Evolutionary conservation across 192 early-diverging fungal species (phyloP).

Genomic region (Backusella mclennaniae): DNA sequence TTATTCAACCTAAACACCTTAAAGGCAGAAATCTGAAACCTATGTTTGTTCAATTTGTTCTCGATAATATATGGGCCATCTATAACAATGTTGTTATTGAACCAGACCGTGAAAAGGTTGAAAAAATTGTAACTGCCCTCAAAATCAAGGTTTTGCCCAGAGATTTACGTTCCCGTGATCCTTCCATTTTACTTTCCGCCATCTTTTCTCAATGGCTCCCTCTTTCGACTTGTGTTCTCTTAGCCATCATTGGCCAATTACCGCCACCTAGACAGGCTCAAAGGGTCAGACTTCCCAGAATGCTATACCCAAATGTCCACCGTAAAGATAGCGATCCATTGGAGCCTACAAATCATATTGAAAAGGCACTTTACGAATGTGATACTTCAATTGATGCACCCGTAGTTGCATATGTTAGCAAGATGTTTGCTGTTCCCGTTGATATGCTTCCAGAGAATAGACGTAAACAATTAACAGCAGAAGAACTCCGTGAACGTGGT

Average conservation of each 20-base stretch:
- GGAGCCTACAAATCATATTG: constrained; percentile 57
- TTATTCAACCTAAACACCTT: constrained; percentile 83
- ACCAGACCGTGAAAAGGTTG: constrained; percentile 78
- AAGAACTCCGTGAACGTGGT: constrained; percentile 85
- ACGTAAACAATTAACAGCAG: constrained; percentile 72
- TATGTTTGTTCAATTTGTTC: constrained; percentile 94
- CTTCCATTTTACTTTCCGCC: constrained; percentile 64
- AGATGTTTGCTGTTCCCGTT: constrained; percentile 87
- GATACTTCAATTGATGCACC: constrained; percentile 59
- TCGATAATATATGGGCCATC: constrained; percentile 94
- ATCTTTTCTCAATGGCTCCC: constrained; percentile 97
- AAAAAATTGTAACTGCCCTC: constrained; percentile 90
- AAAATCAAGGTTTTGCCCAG: constrained; percentile 88
- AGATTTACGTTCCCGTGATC: constrained; percentile 87
- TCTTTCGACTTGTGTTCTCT: constrained; percentile 81
- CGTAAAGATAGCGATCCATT: constrained; percentile 30
- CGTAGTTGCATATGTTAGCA: constrained; percentile 85
- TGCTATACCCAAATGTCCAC: constrained; percentile 62
- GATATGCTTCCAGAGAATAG: constrained; percentile 73
- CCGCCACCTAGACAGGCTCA: constrained; percentile 87
- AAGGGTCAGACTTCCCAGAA: constrained; percentile 69
- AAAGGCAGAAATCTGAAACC: constrained; percentile 86
- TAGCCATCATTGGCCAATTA: constrained; percentile 84
- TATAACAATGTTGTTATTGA: constrained; percentile 78
- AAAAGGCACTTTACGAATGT: constrained; percentile 77